A percentile compares a stretch with the other conserved stretches of the same genome.
Conservation (phyloP, 164 flowering plant genomes). For the Akebia trifoliata region DNA sequence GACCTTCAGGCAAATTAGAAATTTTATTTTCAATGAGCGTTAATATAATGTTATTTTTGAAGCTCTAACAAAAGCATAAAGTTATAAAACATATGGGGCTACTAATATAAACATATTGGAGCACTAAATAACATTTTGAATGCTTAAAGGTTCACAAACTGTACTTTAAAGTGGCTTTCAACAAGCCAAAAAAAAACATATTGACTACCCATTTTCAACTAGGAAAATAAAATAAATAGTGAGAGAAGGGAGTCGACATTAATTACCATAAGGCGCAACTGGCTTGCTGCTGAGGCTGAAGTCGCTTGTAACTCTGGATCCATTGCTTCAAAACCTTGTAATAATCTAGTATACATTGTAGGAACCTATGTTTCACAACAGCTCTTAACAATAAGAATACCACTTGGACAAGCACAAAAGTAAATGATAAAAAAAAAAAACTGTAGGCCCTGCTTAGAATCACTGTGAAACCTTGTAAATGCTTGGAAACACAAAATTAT, state of each 20-base stretch:
- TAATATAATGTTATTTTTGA: not conserved
- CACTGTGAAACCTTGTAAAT: too few relatives aligned
- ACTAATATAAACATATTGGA: too few relatives aligned
- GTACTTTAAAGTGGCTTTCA: not conserved
- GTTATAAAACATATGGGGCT: not conserved
- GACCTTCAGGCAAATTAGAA: not conserved
- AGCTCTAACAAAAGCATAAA: not conserved
- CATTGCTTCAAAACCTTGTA: conserved; percentile 96
- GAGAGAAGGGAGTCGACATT: conserved; percentile 3
- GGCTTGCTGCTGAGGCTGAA: conserved; percentile 77
- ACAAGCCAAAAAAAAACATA: not conserved
- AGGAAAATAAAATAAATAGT: not conserved
- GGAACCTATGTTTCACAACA: conserved; percentile 64
- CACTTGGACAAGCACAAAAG: not conserved
- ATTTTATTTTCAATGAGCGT: not conserved
- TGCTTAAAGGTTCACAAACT: not conserved
- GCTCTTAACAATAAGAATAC: conserved; percentile 4
- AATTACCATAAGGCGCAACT: conserved; percentile 93
- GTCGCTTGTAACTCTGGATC: conserved; percentile 56
- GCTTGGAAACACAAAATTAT: too few relatives aligned
- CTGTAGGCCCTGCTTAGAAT: too few relatives aligned
- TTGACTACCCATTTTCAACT: not conserved
- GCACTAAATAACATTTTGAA: too few relatives aligned
- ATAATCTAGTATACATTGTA: conserved; percentile 85
- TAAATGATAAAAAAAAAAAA: not conserved